Evolutionary conservation across 805 yeast genomes (phyloP).

Genomic region (Yarrowia sp.): DNA sequence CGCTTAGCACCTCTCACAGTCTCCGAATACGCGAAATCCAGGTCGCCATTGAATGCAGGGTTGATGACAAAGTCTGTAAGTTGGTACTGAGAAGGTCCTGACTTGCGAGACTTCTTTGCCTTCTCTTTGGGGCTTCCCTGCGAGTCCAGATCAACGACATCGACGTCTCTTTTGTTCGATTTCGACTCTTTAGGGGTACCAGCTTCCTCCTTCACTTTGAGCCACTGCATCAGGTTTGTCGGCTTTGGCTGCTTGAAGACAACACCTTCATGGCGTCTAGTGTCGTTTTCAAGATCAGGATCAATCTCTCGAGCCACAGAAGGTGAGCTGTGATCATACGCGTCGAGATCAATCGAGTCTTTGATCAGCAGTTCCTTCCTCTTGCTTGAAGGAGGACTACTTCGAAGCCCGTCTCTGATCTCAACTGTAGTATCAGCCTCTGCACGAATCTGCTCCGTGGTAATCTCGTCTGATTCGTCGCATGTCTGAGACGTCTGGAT

Average conservation of each 20-base stretch:
- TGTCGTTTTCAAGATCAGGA: constrained; percentile 13
- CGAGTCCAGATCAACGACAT: neutral
- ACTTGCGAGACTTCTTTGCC: neutral
- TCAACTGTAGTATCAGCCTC: neutral
- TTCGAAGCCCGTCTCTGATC: neutral
- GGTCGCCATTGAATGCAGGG: constrained; percentile 47
- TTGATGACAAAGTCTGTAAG: constrained; percentile 53
- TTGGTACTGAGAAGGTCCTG: constrained; percentile 27
- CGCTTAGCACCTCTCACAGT: constrained; percentile 51
- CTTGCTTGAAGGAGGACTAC: constrained; percentile 3
- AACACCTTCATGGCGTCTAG: constrained; percentile 9
- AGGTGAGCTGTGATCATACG: constrained; percentile 8
- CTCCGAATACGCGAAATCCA: constrained; percentile 50
- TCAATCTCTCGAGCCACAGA: constrained; percentile 26
- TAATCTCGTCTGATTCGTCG: constrained; percentile 14
- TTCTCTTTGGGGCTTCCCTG: constrained; percentile 25
- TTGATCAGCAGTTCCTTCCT: constrained; percentile 18
- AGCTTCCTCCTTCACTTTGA: constrained; percentile 17
- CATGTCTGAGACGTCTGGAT: constrained; percentile 24
- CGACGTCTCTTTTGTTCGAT: neutral
- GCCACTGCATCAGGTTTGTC: constrained; percentile 31
- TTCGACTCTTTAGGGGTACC: neutral
- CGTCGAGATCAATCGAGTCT: constrained; percentile 31
- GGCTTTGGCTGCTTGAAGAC: constrained; percentile 16
- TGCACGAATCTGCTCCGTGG: constrained; percentile 16